Conservation (phyloP, 176 grass and related monocot genomes). For the Raddia distichophylla region DNA sequence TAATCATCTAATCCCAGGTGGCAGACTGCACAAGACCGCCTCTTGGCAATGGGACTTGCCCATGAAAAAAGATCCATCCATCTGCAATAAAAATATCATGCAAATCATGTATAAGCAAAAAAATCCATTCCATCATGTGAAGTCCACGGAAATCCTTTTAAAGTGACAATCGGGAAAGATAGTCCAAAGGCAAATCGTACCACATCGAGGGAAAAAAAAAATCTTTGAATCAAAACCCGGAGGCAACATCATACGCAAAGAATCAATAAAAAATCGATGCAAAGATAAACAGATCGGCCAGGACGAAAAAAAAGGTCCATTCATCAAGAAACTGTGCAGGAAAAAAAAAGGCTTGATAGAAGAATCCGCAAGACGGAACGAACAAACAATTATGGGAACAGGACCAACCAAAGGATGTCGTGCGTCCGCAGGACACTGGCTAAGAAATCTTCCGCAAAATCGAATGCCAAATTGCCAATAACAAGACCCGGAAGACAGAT, state of each 20-base stretch:
- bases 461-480: not conserved
- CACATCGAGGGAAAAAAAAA: not conserved
- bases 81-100: not conserved
- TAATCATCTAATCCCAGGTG: not conserved
- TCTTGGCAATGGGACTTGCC: not conserved
- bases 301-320: not conserved
- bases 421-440: not conserved
- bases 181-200: not conserved
- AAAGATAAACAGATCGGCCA: not conserved
- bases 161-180: not conserved
- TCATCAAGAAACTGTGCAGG: not conserved
- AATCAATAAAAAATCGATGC: not conserved
- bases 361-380: not conserved
- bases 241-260: not conserved
- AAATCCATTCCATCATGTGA: not conserved
- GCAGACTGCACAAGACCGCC: not conserved
- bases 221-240: not conserved
- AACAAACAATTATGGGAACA: not conserved
- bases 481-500: not conserved
- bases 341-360: not conserved
- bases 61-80: not conserved
- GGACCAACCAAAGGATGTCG: not conserved
- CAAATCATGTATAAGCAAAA: not conserved
- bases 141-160: not conserved
- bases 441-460: not conserved